Evolutionary conservation across 140 eudicot species (phyloP).

Genomic region (Oenanthe javanica): DNA sequence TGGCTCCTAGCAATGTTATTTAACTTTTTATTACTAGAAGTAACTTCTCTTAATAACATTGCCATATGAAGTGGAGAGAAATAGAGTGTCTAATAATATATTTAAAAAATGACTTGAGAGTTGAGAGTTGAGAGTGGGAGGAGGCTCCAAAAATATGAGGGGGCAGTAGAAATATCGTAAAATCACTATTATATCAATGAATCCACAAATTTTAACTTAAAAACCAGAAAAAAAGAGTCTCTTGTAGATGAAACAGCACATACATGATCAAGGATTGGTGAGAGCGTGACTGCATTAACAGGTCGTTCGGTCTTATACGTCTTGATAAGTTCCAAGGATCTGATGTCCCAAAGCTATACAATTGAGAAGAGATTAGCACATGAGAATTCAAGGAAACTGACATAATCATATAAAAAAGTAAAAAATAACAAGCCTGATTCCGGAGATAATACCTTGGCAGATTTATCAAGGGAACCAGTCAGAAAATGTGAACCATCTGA

Average conservation of each 20-base stretch:
- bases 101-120: not conserved
- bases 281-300: constrained; percentile 89
- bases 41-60: not conserved
- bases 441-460: constrained; percentile 51
- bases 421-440: not conserved
- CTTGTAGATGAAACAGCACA: constrained; percentile 15
- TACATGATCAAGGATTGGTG: constrained; percentile 92
- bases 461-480: constrained; percentile 79
- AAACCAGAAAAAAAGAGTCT: too few species aligned
- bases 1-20: not conserved
- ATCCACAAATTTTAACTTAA: too few species aligned
- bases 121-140: not conserved
- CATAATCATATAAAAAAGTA: not conserved
- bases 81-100: too few species aligned
- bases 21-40: not conserved
- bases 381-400: constrained; percentile 6
- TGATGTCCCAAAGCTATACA: constrained; percentile 78
- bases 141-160: not conserved
- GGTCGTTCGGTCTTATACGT: constrained; percentile 83
- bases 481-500: constrained; percentile 77
- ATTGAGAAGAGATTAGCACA: not conserved
- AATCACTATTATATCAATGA: not conserved
- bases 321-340: constrained; percentile 75
- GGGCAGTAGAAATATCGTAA: not conserved
- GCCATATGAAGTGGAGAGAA: not conserved